Evolutionary conservation across 2,329 filamentous ascomycete species (phyloP), one percentile per base, ranked within the genome.

Genomic region (Fusarium neocosmosporiellum): DNA sequence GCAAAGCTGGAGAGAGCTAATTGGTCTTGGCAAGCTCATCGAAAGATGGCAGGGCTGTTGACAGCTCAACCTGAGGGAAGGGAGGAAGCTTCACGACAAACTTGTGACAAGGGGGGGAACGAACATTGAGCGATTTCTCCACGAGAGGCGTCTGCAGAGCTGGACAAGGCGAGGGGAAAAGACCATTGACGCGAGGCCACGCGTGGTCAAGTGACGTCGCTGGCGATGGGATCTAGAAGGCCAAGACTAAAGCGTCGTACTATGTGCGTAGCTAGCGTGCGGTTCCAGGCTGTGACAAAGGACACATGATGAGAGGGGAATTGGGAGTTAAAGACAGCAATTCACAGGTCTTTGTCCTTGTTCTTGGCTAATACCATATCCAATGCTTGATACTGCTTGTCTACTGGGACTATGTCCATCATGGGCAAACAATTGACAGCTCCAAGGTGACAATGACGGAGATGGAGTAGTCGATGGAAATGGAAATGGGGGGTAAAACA

Each of bases 201-300:
- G 61, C 65, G 33, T 53, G 43, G 43, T 34, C 58, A 54, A 66
- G 62, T 62, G 66, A 66, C 41, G 62, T 68, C 39, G 63, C 34
- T n/a, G 20, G 37, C 34, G 48, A 33, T 43, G 31, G 31, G 50
- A 39, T 39, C 33, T 22, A 2, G 27, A 39, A 31, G 31, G 48
- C 22, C n/a, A 50, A 36, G 55, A 14, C 54, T 34, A 10, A 20
- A 22, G 48, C 58, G 18, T 61, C 13, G 29, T 22, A 22, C 18
- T 55, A 24, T 24, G 22, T 13, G 34, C 22, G 29, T 59, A 20
- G 31, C 33, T 43, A 24, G 54, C 36, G 58, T 60, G 58, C 20
- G 31, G 22, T 48, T 36, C 29, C 36, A 14, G 36, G 34, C 24
- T 29, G 36, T 27, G n/a, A 11, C 16, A 9, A 39, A 43, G 27